Evolutionary conservation across 495 filamentous ascomycete species (phyloP).

Genomic region (Astrothelium macrocarpum): DNA sequence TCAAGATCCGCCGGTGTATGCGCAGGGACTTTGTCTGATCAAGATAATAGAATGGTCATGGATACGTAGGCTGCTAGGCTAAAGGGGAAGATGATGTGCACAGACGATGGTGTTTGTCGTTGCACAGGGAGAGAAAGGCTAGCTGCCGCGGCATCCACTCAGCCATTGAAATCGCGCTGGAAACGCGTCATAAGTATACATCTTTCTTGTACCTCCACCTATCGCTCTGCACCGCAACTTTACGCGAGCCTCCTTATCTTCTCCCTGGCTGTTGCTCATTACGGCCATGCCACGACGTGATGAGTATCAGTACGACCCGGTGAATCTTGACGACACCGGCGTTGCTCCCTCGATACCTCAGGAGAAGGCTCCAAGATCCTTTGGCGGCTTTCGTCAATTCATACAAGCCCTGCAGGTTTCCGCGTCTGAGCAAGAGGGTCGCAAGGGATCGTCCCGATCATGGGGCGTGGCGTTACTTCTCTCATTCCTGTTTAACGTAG

Average conservation of each 20-base stretch:
- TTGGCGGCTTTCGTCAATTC: background rate
- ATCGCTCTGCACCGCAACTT: background rate
- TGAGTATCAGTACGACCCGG: background rate
- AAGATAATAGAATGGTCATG: background rate
- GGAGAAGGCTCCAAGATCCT: background rate
- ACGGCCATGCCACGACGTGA: background rate
- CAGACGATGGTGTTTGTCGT: background rate
- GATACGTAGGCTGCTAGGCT: background rate
- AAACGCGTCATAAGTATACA: background rate
- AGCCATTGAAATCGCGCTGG: background rate
- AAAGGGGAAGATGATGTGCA: conserved; percentile 2
- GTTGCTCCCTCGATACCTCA: background rate
- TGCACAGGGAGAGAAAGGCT: background rate
- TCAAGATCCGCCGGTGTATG: background rate
- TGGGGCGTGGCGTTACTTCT: background rate
- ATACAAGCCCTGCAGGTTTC: background rate
- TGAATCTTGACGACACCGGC: background rate
- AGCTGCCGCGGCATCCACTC: background rate
- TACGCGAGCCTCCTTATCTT: background rate
- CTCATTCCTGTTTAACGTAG: background rate
- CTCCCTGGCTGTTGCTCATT: background rate
- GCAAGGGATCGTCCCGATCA: background rate
- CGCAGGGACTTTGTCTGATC: background rate
- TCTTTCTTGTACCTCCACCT: background rate
- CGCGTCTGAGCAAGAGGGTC: background rate